These are phyloP conservation scores for Erodium texanum DNA, from an alignment of 441 rosid genomes.

Conservation along the genomic window DNA sequence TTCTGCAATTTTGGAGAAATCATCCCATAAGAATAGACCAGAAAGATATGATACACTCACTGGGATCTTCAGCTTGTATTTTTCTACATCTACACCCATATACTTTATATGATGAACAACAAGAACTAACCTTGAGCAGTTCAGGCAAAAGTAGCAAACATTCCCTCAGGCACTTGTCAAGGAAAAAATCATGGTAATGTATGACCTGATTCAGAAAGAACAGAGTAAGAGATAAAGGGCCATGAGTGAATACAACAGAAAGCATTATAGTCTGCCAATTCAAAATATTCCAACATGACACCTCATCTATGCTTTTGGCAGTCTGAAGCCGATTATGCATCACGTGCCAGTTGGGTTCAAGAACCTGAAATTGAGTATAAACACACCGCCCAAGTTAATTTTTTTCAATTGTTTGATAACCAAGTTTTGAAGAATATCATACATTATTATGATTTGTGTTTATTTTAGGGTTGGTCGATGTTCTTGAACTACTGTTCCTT, in stretches of 20 bases:
- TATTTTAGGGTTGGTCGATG: not conserved
- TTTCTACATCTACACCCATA: not conserved
- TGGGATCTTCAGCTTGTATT: not conserved
- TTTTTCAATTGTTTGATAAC: not conserved
- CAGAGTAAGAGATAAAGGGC: constrained; percentile 4
- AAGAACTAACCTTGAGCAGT: constrained; percentile 64
- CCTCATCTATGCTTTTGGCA: constrained; percentile 88
- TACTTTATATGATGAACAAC: not conserved
- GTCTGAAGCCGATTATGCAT: constrained; percentile 69
- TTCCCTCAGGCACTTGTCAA: constrained; percentile 85
- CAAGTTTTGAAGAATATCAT: not conserved
- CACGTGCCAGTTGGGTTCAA: constrained; percentile 96
- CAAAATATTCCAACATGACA: constrained; percentile 14
- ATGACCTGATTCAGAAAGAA: constrained; percentile 55
- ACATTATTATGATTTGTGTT: not conserved
- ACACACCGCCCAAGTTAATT: not conserved
- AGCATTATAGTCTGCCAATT: not conserved
- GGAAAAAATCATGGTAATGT: constrained; percentile 83
- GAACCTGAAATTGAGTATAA: constrained; percentile 48
- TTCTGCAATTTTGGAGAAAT: constrained; percentile 42
- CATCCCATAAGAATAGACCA: not conserved
- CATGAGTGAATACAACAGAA: not conserved
- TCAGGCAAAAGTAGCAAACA: constrained; percentile 93
- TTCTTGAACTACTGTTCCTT: not conserved
- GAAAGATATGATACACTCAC: not conserved